Percentiles rank a stretch among this genome's conserved stretches.
These are phyloP conservation scores for Yamadazyma laniorum DNA, from an alignment of 805 yeast species.

Conservation along the genomic window DNA sequence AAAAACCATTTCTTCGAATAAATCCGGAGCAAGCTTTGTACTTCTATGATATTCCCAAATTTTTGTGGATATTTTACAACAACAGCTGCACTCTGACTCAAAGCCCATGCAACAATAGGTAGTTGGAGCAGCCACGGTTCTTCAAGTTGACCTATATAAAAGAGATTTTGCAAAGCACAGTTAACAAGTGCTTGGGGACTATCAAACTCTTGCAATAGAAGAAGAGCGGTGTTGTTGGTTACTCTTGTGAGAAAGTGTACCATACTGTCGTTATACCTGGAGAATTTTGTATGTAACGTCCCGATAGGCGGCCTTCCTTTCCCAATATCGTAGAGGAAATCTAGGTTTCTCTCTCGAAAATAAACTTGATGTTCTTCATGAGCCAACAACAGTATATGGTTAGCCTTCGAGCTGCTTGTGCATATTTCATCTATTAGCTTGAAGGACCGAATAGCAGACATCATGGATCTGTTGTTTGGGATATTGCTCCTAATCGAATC, in stretches of 20 bases:
- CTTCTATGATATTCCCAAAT: background rate
- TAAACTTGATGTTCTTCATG: constrained; percentile 1
- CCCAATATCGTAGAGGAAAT: constrained; percentile 2
- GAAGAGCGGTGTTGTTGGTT: constrained; percentile 16
- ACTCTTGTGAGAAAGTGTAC: constrained; percentile 26
- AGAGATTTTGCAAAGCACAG: constrained; percentile 1
- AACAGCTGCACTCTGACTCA: background rate
- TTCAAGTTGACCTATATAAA: constrained; percentile 1
- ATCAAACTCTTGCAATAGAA: constrained; percentile 15
- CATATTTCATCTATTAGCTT: constrained; percentile 1
- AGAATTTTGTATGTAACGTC: background rate
- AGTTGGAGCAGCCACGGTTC: constrained; percentile 5
- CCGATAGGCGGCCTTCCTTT: background rate
- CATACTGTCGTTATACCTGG: constrained; percentile 18
- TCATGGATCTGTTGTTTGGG: background rate
- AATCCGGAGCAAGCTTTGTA: background rate
- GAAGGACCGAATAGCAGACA: too few species aligned
- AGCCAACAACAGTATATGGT: background rate
- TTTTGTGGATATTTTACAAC: constrained; percentile 1
- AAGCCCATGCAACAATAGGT: constrained; percentile 1
- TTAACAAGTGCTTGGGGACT: background rate
- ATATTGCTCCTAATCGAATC: background rate
- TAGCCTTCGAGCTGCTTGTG: background rate
- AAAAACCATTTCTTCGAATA: background rate
- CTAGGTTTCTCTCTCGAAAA: background rate